Percentiles rank a stretch among this genome's conserved stretches.
These are phyloP conservation scores for Cyberlindnera mrakii DNA, from an alignment of 805 yeast species.

Conservation along the genomic window DNA sequence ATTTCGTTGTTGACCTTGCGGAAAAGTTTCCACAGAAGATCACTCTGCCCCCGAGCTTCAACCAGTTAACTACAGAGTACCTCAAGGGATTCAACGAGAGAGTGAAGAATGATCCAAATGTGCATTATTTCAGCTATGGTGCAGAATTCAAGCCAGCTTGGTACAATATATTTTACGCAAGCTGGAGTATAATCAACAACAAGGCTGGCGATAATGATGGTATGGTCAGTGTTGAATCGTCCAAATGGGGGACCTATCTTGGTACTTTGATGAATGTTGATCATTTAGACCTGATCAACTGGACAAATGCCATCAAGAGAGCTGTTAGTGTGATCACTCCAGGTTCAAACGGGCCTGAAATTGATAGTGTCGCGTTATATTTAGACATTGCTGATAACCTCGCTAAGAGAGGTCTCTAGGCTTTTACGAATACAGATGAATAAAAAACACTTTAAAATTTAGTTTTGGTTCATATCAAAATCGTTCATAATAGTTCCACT, in stretches of 20 bases:
- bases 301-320: conserved; percentile 54
- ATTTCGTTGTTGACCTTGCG: conserved; percentile 41
- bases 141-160: conserved; percentile 62
- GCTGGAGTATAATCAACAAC: conserved; percentile 57
- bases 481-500: conserved; percentile 4
- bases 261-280: conserved; percentile 78
- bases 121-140: conserved; percentile 78
- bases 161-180: conserved; percentile 51
- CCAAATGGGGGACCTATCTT: conserved; percentile 78
- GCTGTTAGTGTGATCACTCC: conserved; percentile 11
- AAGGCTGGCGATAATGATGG: conserved; percentile 71
- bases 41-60: conserved; percentile 39
- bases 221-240: conserved; percentile 68
- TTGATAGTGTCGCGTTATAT: conserved; percentile 61
- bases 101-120: conserved; percentile 51
- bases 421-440: not conserved
- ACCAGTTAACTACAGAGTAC: conserved; percentile 56
- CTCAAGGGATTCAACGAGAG: conserved; percentile 47
- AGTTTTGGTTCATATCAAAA: not conserved
- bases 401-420: conserved; percentile 48
- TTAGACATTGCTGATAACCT: conserved; percentile 60
- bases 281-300: conserved; percentile 81
- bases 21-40: conserved; percentile 15
- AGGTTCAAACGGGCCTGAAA: conserved; percentile 28
- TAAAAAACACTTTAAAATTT: not conserved